Percentiles rank a stretch among this genome's conserved stretches.
Evolutionary conservation across 164 flowering plant genomes (phyloP).

Genomic region (Stephania yunnanensis): DNA sequence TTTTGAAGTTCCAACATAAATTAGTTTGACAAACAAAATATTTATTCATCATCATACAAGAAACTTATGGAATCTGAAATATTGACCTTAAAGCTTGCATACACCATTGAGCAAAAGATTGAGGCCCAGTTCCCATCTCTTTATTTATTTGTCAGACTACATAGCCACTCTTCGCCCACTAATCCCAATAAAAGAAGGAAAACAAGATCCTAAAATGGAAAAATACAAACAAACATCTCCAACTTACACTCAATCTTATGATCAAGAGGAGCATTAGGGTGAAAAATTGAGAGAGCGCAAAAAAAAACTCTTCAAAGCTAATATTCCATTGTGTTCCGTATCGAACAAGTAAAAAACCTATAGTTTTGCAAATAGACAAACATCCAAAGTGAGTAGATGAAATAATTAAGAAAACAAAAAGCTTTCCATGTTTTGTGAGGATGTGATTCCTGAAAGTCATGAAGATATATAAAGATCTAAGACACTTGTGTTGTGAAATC

Average conservation of each 20-base stretch:
- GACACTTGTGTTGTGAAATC: background rate
- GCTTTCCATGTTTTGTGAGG: background rate
- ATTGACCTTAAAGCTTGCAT: background rate
- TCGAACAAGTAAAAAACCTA: conserved; percentile 70
- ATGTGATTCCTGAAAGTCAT: background rate
- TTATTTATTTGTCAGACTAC: background rate
- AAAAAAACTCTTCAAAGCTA: conserved; percentile 69
- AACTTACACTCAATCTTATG: conserved; percentile 63
- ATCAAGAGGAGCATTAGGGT: conserved; percentile 66
- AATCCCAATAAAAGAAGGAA: background rate
- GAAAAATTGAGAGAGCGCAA: conserved; percentile 60
- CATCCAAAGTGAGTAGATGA: background rate
- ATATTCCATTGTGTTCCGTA: conserved; percentile 58
- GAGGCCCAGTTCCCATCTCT: background rate
- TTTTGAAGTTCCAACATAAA: too few relatives aligned
- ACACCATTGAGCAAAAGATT: background rate
- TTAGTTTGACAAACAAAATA: too few relatives aligned
- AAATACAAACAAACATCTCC: background rate
- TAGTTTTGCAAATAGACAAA: conserved; percentile 4
- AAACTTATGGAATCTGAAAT: background rate
- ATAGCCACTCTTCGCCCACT: background rate
- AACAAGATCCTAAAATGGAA: background rate
- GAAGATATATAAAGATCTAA: background rate
- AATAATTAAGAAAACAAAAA: background rate
- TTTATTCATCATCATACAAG: too few relatives aligned